Conservation (phyloP, 1,139 yeast species). For the Groenewaldozyma sp. region DNA sequence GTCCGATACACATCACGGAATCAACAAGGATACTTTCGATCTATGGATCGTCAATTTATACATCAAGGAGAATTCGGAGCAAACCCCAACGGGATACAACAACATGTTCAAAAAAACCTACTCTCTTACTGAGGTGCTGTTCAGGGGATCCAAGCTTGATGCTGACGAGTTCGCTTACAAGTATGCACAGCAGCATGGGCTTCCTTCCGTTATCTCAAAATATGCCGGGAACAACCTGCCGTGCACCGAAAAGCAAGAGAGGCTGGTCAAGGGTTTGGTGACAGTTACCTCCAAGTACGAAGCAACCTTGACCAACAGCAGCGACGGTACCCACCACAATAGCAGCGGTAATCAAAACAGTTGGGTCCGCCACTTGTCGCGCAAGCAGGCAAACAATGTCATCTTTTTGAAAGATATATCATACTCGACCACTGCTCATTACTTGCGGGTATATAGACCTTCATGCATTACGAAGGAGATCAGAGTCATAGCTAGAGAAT, state of each 20-base stretch:
- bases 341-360: neutral
- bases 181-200: neutral
- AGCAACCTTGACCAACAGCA: neutral
- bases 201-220: neutral
- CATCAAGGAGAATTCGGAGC: neutral
- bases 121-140: neutral
- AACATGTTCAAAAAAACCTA: neutral
- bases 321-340: too few species aligned
- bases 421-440: neutral
- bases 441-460: neutral
- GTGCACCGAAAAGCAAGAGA: neutral
- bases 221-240: neutral
- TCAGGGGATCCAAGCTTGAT: neutral
- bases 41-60: neutral
- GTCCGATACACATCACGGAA: neutral
- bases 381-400: neutral
- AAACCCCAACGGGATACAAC: neutral
- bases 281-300: neutral
- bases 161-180: neutral
- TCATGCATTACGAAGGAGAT: neutral
- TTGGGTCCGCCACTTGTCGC: conserved; percentile 1
- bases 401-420: conserved; percentile 1
- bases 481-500: neutral
- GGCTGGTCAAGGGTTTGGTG: neutral
- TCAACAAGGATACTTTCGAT: neutral